These are phyloP conservation scores for Psidium guajava DNA, from an alignment of 345 rosid genomes.

Conservation along the genomic window DNA sequence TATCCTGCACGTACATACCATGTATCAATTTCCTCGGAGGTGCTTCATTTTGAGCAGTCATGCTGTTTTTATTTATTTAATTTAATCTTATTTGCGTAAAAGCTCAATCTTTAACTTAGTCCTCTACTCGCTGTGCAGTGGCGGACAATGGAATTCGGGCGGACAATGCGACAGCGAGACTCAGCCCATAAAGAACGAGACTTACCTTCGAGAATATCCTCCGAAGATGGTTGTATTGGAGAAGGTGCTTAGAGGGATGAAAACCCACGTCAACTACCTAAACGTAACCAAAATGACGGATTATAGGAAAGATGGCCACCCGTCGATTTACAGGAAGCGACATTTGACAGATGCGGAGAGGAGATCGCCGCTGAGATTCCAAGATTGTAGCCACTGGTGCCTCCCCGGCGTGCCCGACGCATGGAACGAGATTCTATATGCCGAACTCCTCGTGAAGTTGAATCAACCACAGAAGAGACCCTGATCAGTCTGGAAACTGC, in stretches of 20 bases:
- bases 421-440: conserved; percentile 87
- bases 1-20: no score
- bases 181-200: conserved; percentile 73
- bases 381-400: conserved; percentile 99
- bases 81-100: not conserved
- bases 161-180: conserved; percentile 82
- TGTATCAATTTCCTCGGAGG: not conserved
- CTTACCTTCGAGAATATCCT: conserved; percentile 57
- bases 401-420: conserved; percentile 94
- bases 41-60: not conserved
- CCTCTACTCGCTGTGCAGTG: conserved; percentile 30
- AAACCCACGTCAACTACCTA: conserved; percentile 64
- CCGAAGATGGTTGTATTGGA: conserved; percentile 77
- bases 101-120: not conserved
- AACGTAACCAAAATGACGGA: conserved; percentile 81
- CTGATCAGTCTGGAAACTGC: not conserved
- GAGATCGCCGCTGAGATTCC: conserved; percentile 43
- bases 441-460: conserved; percentile 52
- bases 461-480: not conserved
- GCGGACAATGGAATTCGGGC: conserved; percentile 98
- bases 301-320: conserved; percentile 90
- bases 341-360: conserved; percentile 31
- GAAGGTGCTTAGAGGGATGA: conserved; percentile 63
- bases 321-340: conserved; percentile 70
- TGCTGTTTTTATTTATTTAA: not conserved